Conservation (phyloP, 176 grass and related monocot genomes). For the Eremochloa ophiuroides region DNA sequence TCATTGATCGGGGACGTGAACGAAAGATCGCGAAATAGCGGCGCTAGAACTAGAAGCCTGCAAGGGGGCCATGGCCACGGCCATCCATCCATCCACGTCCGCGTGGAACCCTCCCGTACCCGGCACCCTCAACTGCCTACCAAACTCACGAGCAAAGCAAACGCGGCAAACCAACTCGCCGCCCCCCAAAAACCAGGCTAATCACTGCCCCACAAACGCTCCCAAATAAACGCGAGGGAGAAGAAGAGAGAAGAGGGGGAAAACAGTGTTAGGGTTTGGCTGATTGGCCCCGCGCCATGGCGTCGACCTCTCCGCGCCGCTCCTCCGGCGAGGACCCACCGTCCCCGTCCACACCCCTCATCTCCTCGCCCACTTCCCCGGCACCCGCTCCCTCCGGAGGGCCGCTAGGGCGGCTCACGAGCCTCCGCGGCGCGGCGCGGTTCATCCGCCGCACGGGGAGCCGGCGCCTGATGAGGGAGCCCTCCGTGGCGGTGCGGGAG, state of each 20-base stretch:
- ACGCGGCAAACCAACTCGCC: background rate
- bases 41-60: too few relatives aligned
- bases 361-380: constrained; percentile 17
- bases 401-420: constrained; percentile 37
- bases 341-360: constrained; percentile 30
- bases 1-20: too few relatives aligned
- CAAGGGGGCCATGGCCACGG: too few relatives aligned
- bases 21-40: too few relatives aligned
- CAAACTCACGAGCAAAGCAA: background rate
- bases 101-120: too few relatives aligned
- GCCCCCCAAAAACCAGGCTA: background rate
- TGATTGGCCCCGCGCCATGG: constrained; percentile 36
- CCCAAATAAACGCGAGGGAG: too few relatives aligned
- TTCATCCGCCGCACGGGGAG: constrained; percentile 71
- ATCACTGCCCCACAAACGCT: too few relatives aligned
- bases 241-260: background rate
- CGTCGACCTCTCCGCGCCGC: constrained; percentile 33
- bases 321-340: constrained; percentile 19
- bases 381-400: background rate
- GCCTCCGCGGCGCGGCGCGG: constrained; percentile 60
- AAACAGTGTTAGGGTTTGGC: constrained; percentile 20
- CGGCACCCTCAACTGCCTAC: too few relatives aligned
- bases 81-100: too few relatives aligned
- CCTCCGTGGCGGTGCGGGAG: constrained; percentile 66
- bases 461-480: constrained; percentile 71